Conservation (phyloP, 257 asterid genomes). For the Solanum phureja region DNA sequence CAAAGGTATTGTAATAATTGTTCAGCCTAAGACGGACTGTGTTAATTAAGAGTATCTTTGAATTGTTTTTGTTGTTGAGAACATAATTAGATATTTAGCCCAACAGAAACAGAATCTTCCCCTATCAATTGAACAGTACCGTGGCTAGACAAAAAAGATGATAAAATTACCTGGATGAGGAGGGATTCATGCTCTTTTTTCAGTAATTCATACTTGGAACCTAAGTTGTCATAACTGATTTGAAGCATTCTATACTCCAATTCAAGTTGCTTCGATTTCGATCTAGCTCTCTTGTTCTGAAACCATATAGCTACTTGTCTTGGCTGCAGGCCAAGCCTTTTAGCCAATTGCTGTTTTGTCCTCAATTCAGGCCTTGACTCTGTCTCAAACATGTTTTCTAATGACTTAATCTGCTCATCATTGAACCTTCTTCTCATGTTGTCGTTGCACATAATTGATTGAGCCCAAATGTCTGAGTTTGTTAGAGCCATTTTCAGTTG, state of each 20-base stretch:
- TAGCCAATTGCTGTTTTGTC: slow-evolving; percentile 62
- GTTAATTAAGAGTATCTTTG: too few species aligned
- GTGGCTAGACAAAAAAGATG: too few species aligned
- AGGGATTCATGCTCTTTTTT: slow-evolving; percentile 54
- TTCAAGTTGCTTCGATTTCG: slow-evolving; percentile 66
- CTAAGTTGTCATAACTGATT: slow-evolving; percentile 37
- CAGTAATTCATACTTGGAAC: slow-evolving; percentile 37
- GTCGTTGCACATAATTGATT: slow-evolving; percentile 18
- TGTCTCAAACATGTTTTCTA: slow-evolving; percentile 51
- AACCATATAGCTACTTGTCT: slow-evolving; percentile 91
- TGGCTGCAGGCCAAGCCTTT: slow-evolving; percentile 64
- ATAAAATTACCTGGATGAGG: slow-evolving; percentile 47
- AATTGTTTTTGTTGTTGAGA: too few species aligned
- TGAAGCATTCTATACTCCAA: slow-evolving; percentile 41
- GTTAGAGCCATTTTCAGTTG: background rate
- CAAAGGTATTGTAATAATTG: too few species aligned
- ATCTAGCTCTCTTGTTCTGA: slow-evolving; percentile 62
- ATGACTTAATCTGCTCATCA: slow-evolving; percentile 55
- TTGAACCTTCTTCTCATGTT: slow-evolving; percentile 44
- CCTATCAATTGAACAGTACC: background rate
- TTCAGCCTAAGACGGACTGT: too few species aligned
- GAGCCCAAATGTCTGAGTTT: background rate
- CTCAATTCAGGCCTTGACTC: slow-evolving; percentile 65
- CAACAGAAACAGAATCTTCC: background rate
- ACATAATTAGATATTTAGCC: background rate